Base-by-base conservation (phyloP, 495 filamentous ascomycete genomes). In the Neurospora sp. region DNA sequence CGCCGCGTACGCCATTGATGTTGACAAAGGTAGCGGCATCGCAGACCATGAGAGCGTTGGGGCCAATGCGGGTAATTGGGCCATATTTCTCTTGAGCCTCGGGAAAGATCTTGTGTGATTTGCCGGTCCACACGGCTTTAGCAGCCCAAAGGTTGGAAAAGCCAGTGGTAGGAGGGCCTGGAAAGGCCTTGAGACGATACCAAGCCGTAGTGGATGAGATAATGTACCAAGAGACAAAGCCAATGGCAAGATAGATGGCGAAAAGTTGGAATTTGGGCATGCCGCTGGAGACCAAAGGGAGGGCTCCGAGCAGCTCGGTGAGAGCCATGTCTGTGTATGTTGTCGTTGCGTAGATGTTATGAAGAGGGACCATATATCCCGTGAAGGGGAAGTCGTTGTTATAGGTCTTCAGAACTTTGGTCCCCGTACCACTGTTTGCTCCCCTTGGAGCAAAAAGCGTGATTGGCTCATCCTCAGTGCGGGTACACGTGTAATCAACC, bases 61-160 rank as follows among this genome's bases (percentile, higher is more conserved):
- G 85, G 0, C 83, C 82, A 40, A 83, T 77, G 7, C 84, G 78
- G 41, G 86, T 76, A 41, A 86, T 70, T 8, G 81, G 78, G 0
- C 85, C 86, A 70, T 85, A 86, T 68, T 81, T 82, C 9, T 79
- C 73, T 38, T 84, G 80, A 35, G 53, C 14, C 3, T 31, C 12
- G 53, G 22, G 27, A 35, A 61, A 61, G 53, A 61, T 18, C 27
- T 61, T 35, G 22, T 18, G 12, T 16, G 53, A 1, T 35, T 61
- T 31, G 27, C 53, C 53, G 53, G 27, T 61, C 53, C 53, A 61
- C 1, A 61, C 6, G 16, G 53, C 53, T 35, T 14, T 61, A 8
- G 53, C 53, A 18, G 53, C 22, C 72, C 74, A 79, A 5, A 76
- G 8, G 70, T 78, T 78, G 39, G 76, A 75, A 65, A 78, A 75